Conservation (phyloP, 1,139 yeast species). For the Candida dubliniensis region DNA sequence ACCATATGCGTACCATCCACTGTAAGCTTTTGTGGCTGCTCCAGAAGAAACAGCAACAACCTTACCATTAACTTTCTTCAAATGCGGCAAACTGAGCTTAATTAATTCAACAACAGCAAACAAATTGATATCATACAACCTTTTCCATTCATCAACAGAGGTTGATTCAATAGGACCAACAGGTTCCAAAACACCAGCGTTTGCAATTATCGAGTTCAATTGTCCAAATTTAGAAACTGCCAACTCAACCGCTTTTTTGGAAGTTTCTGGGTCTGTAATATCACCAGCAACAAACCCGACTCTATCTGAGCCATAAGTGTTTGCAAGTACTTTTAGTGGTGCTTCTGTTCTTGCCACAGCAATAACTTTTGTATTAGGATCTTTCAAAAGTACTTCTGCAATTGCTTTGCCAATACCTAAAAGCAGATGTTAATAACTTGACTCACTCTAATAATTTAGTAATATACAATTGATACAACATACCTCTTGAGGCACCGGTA, state of each 20-base stretch:
- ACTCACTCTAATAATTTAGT: neutral
- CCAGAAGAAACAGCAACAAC: constrained; percentile 83
- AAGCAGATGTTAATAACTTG: constrained; percentile 10
- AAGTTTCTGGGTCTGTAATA: constrained; percentile 44
- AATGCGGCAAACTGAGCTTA: constrained; percentile 55
- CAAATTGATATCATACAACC: constrained; percentile 71
- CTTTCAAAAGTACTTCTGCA: constrained; percentile 51
- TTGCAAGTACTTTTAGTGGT: constrained; percentile 44
- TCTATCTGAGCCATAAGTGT: constrained; percentile 46
- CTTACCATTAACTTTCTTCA: constrained; percentile 58
- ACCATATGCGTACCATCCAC: constrained; percentile 90
- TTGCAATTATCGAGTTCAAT: constrained; percentile 71
- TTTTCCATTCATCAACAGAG: constrained; percentile 57
- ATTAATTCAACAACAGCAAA: constrained; percentile 72
- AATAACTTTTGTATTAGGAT: constrained; percentile 48
- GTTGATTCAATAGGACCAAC: constrained; percentile 58
- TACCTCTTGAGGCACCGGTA: constrained; percentile 13
- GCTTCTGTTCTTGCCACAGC: constrained; percentile 71
- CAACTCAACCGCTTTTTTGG: constrained; percentile 41
- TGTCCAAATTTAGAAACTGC: constrained; percentile 58
- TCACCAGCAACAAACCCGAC: constrained; percentile 69
- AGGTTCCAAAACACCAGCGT: constrained; percentile 88
- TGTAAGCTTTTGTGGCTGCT: constrained; percentile 61
- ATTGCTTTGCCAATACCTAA: constrained; percentile 77
- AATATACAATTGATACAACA: neutral